Conservation (phyloP, 768 basidiomycete species). For the Pilatotrama ljubarskyi region DNA sequence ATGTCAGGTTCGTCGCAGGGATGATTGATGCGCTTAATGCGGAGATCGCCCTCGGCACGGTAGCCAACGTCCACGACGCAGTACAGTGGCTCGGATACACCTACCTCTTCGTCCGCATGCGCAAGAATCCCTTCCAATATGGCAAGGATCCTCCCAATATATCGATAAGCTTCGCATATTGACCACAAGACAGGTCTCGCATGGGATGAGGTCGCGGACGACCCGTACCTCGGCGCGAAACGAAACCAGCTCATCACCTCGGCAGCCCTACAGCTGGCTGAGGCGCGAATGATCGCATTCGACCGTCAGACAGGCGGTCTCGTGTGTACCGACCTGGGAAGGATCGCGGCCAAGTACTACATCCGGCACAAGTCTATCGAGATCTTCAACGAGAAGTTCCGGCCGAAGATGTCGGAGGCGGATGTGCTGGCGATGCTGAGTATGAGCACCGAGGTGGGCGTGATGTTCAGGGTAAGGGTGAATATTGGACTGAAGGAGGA, state of each 20-base stretch:
- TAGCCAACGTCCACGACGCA: constrained; percentile 81
- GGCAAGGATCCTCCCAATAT: constrained; percentile 43
- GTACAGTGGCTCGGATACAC: constrained; percentile 97
- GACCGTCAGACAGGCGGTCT: constrained; percentile 60
- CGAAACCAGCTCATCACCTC: constrained; percentile 64
- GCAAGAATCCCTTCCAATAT: constrained; percentile 84
- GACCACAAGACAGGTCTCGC: constrained; percentile 57
- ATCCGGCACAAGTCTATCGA: constrained; percentile 84
- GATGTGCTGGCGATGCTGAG: constrained; percentile 86
- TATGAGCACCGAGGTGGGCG: constrained; percentile 82
- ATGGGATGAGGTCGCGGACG: constrained; percentile 64
- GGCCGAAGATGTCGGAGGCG: constrained; percentile 86
- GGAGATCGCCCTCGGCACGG: constrained; percentile 93
- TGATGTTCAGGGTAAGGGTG: background rate
- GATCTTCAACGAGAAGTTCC: constrained; percentile 79
- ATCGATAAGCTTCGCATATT: background rate
- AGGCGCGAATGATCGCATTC: constrained; percentile 80
- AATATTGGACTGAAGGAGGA: background rate
- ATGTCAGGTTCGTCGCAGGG: constrained; percentile 67
- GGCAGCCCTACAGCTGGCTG: constrained; percentile 67
- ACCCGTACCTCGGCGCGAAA: constrained; percentile 71
- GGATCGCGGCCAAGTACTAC: constrained; percentile 97
- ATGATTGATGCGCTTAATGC: constrained; percentile 93
- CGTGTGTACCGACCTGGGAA: constrained; percentile 84
- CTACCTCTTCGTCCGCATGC: constrained; percentile 94